Conservation (phyloP, 2,329 filamentous ascomycete genomes). For the Fusarium verticillioides region DNA sequence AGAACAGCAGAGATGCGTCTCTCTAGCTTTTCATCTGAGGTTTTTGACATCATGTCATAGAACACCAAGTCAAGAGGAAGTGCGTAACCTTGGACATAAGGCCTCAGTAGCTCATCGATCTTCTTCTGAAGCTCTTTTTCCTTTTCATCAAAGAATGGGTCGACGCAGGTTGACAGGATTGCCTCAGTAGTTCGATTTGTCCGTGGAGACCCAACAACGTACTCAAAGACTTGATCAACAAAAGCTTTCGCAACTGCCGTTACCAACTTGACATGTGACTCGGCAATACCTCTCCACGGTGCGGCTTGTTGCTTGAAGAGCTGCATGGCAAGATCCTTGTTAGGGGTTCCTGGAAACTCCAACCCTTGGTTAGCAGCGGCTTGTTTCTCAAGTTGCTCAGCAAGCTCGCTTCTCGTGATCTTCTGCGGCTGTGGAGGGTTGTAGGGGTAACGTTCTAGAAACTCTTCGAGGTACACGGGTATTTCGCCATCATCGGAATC, state of each 20-base stretch:
- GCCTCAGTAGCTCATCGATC: slow-evolving; percentile 53
- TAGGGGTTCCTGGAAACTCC: slow-evolving; percentile 54
- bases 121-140: slow-evolving; percentile 43
- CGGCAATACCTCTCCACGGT: slow-evolving; percentile 54
- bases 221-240: slow-evolving; percentile 50
- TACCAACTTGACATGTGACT: slow-evolving; percentile 50
- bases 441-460: slow-evolving; percentile 46
- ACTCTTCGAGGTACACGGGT: slow-evolving; percentile 45
- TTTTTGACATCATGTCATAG: neutral
- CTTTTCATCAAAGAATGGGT: slow-evolving; percentile 50
- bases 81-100: slow-evolving; percentile 49
- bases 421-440: slow-evolving; percentile 43
- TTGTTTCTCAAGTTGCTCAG: neutral
- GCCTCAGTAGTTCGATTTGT: slow-evolving; percentile 34
- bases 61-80: slow-evolving; percentile 48
- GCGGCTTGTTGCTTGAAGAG: slow-evolving; percentile 54
- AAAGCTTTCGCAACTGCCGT: slow-evolving; percentile 48
- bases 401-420: slow-evolving; percentile 41
- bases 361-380: slow-evolving; percentile 50
- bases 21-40: neutral
- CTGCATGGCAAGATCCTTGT: slow-evolving; percentile 50
- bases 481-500: neutral
- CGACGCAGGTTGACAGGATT: slow-evolving; percentile 42
- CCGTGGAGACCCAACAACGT: slow-evolving; percentile 44
- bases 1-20: neutral